Evolutionary conservation across 2,329 filamentous ascomycete genomes (phyloP), one percentile per base, ranked within the genome.

Genomic region (Colletotrichum lini): DNA sequence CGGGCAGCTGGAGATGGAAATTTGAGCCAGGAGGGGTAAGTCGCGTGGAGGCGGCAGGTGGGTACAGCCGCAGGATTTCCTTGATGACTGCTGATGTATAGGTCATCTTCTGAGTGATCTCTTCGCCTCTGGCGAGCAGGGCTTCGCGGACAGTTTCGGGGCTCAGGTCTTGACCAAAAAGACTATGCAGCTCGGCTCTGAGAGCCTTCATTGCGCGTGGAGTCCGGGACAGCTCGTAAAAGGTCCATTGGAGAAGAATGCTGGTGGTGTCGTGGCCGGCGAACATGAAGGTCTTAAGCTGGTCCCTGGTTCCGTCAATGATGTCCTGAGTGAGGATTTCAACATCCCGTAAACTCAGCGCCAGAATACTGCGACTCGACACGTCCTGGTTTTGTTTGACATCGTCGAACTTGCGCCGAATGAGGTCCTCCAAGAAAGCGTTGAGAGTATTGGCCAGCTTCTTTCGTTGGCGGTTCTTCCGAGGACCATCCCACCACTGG

Each of bases 231-330:
- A 84, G 77, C 65, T 82, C 77, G 72, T 84, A 83, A 26, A 81
- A 77, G 0, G 76, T 73, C 80, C 81, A 84, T 12, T 80, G 76
- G 1, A 84, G 73, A 2, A 80, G 74, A 69, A 79, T 80, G 45
- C 78, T 79, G 2, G 82, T 82, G 3, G 83, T 83, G 71, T 84
- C 82, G 54, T 84, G 82, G 3, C 83, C 82, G 2, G 81, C 82
- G 49, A 85, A 82, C 15, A 83, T 74, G 72, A 84, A 84, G 0
- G 79, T 79, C 61, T 80, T 81, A 42, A 84, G 73, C 70, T 83
- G 81, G 63, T 82, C 80, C 45, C 76, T 77, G 3, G 80, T 81
- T 49, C 77, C 73, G 18, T 76, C 47, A 15, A 83, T 45, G 13
- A 80, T 61, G 7, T 76, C 72, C 0, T 74, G 69, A n/a, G 77